Evolutionary conservation across 2,329 filamentous ascomycete genomes (phyloP), one percentile per base, ranked within the genome.

Genomic region (Chaetomiaceae sp.): DNA sequence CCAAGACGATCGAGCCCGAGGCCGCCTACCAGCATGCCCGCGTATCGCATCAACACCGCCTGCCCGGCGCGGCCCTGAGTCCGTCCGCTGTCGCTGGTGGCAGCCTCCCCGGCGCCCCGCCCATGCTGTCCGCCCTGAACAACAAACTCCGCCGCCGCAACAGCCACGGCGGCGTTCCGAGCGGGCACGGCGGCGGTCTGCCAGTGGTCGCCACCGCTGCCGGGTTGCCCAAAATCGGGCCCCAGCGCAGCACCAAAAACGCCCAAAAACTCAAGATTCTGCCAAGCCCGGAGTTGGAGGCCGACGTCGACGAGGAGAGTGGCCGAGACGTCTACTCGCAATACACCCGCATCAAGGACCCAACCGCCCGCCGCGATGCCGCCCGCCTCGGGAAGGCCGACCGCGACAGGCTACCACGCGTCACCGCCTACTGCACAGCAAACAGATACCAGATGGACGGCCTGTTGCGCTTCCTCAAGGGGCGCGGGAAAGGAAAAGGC

Each of bases 251-350:
- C 50, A 95, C 91, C 20, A 95, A 96, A 69, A 96, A 88, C 58
- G 89, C 89, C 2, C 90, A 97, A 73, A 99, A 99, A 73, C 78
- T 99, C 55, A 99, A 99, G 72, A 79, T 99, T n/a, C 74, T 99
- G 14, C 93, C 93, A 1, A 93, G 93, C 64, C 90, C 91, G 0
- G 88, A 95, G 53, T 78, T 89, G 39, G 88, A 81, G 31, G 86
- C 91, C 38, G 82, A 76, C 60, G 75, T 58, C 6, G 91, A 97
- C 55, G 92, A 96, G 63, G 92, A 96, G 69, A 93, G 89, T 63
- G 90, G 91, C 9, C 78, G 91, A 57, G 93, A 99, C 66, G 93
- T 99, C 27, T 99, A 99, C 71, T 92, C 91, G 21, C 93, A 99
- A 68, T 97, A 96, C 67, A 96, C 92, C 8, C 81, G 93, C 39